Base-by-base conservation (phyloP, 2,329 filamentous ascomycete genomes). In the Diaporthe amygdali region DNA sequence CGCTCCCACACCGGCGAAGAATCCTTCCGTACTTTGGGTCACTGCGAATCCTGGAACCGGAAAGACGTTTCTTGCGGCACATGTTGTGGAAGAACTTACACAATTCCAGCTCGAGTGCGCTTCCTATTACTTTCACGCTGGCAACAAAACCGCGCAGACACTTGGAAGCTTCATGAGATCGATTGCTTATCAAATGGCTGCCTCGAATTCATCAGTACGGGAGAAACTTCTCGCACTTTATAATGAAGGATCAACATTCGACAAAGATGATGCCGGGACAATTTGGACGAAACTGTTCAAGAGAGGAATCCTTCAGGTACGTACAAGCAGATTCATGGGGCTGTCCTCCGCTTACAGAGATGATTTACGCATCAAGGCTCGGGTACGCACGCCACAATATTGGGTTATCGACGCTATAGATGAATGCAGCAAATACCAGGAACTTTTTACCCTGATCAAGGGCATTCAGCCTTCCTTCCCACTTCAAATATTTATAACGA, bases 401-500 rank as follows among this genome's bases (percentile, higher is more conserved):
- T 81, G 79, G 79, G 75, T 82, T 0, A 76, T 82, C 32, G 81
- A 82, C 73, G 81, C 77, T 2, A 32, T 82, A 8, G 81, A 82
- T 68, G 80, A 82, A 68, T 82, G 79, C 51, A 55, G 68, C 25
- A 74, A 70, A 30, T 74, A 74, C 15, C 30, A 70, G 5, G 74
- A 77, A 2, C 61, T 81, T 10, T 74, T 80, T 1, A 69, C 75
- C 20, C 69, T 80, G 52, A 68, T 81, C 1, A 74, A 70, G 61
- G 73, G 63, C 54, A 73, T 64, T 17, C 64, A 41, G 59, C 55
- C 44, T 49, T 71, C 32, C 10, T 76, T 76, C 39, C 77, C 76
- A 1, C 64, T 80, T 15, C 75, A 75, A 8, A 77, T 81, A 32
- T 76, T 79, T 51, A 49, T 79, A 20, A 81, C 78, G 0, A 77